phyloP scores from a whole-genome alignment of 306 rosid genomes.

The Spatholobus suberectus region DNA sequence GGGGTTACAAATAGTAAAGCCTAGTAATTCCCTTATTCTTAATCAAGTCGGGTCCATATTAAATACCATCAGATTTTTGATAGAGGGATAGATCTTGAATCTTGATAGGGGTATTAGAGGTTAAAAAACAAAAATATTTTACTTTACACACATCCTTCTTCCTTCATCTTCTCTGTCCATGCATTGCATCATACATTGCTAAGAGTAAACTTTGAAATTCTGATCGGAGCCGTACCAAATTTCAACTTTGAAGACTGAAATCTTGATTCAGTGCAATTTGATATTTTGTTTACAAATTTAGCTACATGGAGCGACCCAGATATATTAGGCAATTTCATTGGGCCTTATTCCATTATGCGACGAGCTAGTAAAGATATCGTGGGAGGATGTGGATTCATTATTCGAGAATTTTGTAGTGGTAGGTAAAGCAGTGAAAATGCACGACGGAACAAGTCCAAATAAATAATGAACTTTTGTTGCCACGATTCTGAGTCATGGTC shows the following conservation, averaged over 20 bases:
- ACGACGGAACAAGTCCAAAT: not conserved
- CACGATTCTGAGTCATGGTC: not conserved
- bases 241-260: not conserved
- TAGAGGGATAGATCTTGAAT: not conserved
- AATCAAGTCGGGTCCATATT: too few relatives aligned
- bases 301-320: not conserved
- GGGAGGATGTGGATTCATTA: slow-evolving; percentile 7
- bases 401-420: not conserved
- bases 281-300: not conserved
- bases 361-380: not conserved
- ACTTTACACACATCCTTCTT: not conserved
- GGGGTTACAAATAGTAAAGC: too few relatives aligned
- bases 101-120: not conserved
- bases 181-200: not conserved
- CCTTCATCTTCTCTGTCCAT: not conserved
- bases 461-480: slow-evolving; percentile 17
- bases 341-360: not conserved
- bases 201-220: not conserved
- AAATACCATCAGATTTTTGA: not conserved
- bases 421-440: slow-evolving; percentile 28
- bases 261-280: not conserved
- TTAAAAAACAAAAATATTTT: not conserved
- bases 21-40: too few relatives aligned
- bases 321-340: not conserved
- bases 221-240: not conserved